Evolutionary conservation across 148 eudicot species (phyloP).

Genomic region (Agrostemma githago): DNA sequence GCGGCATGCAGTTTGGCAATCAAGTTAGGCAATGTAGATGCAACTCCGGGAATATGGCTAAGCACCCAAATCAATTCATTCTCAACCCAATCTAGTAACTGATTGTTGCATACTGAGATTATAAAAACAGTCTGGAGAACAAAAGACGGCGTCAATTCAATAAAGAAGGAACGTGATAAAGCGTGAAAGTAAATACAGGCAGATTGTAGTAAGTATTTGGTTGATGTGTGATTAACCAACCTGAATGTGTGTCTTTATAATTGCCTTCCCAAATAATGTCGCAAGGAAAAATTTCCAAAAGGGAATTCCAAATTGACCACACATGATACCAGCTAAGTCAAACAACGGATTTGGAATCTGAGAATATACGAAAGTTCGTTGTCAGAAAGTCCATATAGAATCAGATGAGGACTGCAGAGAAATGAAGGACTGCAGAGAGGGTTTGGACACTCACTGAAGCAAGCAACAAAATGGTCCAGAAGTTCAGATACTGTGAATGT

Average conservation of each 20-base stretch:
- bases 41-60: constrained; percentile 69
- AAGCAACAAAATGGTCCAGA: constrained; percentile 73
- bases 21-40: constrained; percentile 52
- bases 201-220: not conserved
- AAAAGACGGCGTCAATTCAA: constrained; percentile 13
- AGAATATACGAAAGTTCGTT: constrained; percentile 18
- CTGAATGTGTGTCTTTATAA: constrained; percentile 95
- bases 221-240: constrained; percentile 27
- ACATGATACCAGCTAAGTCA: constrained; percentile 99
- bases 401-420: too few relatives aligned
- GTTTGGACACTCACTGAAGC: constrained; percentile 77
- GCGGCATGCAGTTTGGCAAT: constrained; percentile 65
- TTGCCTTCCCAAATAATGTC: constrained; percentile 83
- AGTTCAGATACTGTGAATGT: constrained; percentile 85
- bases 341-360: constrained; percentile 97
- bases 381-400: not conserved
- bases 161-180: not conserved
- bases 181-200: constrained; percentile 1
- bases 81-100: constrained; percentile 89
- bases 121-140: constrained; percentile 78
- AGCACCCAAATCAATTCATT: constrained; percentile 83
- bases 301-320: constrained; percentile 94
- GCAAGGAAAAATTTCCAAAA: constrained; percentile 96
- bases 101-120: constrained; percentile 92
- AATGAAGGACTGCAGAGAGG: not conserved